Conservation (phyloP, 2,329 filamentous ascomycete species). For the Meredithiella fracta region DNA sequence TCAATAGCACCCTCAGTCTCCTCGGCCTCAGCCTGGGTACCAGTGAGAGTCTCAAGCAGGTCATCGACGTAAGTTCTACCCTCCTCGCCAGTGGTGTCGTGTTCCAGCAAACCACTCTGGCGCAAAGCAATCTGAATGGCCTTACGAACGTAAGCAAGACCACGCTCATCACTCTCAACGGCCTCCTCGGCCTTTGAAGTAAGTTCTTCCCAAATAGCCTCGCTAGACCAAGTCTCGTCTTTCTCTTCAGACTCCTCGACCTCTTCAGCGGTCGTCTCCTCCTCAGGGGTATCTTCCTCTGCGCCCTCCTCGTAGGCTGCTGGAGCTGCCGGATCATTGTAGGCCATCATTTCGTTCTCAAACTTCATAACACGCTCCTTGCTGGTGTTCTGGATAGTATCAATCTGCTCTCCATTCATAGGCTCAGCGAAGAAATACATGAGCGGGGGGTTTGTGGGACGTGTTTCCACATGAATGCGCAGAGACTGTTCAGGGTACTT, state of each 20-base stretch:
- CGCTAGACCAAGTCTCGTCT: slow-evolving; percentile 17
- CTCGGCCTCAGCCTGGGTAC: slow-evolving; percentile 15
- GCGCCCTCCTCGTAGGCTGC: slow-evolving; percentile 10
- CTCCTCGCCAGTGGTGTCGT: slow-evolving; percentile 27
- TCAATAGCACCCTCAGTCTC: neutral
- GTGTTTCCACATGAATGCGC: slow-evolving; percentile 68
- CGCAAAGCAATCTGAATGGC: slow-evolving; percentile 38
- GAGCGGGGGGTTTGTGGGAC: slow-evolving; percentile 39
- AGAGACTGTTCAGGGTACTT: slow-evolving; percentile 63
- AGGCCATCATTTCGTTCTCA: slow-evolving; percentile 44
- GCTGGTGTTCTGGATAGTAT: slow-evolving; percentile 53
- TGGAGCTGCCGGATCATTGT: slow-evolving; percentile 22
- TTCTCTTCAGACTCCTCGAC: slow-evolving; percentile 17
- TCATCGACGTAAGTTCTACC: slow-evolving; percentile 32
- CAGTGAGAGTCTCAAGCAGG: slow-evolving; percentile 32
- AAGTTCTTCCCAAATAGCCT: slow-evolving; percentile 36
- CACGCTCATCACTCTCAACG: slow-evolving; percentile 40
- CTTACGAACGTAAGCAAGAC: slow-evolving; percentile 34
- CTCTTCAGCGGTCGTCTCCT: slow-evolving; percentile 14
- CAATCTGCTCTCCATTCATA: slow-evolving; percentile 54
- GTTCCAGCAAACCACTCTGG: slow-evolving; percentile 35
- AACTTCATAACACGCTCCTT: slow-evolving; percentile 51
- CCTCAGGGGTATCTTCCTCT: slow-evolving; percentile 15
- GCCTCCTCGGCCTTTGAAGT: slow-evolving; percentile 38
- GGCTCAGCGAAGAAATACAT: slow-evolving; percentile 90